A percentile compares a stretch with the other conserved stretches of the same genome.
Conservation (phyloP, 306 rosid genomes). For the Gastrolobium bilobum region DNA sequence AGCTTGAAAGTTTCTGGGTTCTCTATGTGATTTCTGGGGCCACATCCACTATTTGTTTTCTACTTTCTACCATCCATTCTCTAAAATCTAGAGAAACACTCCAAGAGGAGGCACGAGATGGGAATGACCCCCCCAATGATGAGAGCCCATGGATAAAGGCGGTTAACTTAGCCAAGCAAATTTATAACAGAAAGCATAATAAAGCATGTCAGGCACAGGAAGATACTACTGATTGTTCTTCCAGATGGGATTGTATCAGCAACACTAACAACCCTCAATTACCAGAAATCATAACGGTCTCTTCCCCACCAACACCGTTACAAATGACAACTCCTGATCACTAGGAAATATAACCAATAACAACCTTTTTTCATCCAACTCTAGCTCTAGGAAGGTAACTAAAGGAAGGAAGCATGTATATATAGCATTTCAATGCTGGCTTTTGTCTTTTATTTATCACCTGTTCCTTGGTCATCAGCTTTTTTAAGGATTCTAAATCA, state of each 20-base stretch:
- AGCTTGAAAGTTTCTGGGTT: conserved; percentile 63
- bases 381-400: background rate
- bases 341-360: conserved; percentile 16
- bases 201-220: background rate
- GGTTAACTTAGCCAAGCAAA: conserved; percentile 30
- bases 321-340: conserved; percentile 33
- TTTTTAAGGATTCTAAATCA: background rate
- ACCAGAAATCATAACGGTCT: conserved; percentile 32
- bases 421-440: background rate
- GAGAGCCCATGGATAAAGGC: conserved; percentile 40
- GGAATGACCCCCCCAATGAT: conserved; percentile 6
- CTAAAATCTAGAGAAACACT: conserved; percentile 10
- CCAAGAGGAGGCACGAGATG: conserved; percentile 30
- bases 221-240: conserved; percentile 32
- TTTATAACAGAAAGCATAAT: conserved; percentile 33
- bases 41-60: conserved; percentile 62
- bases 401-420: background rate
- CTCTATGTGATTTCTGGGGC: conserved; percentile 65
- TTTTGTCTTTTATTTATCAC: background rate
- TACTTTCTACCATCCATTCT: conserved; percentile 46
- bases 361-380: background rate
- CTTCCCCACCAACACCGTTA: conserved; percentile 41
- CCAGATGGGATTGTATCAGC: conserved; percentile 15
- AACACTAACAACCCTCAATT: conserved; percentile 17
- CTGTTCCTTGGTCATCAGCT: background rate